Conservation (phyloP, 768 basidiomycete genomes). For the Amanita rimosa region DNA sequence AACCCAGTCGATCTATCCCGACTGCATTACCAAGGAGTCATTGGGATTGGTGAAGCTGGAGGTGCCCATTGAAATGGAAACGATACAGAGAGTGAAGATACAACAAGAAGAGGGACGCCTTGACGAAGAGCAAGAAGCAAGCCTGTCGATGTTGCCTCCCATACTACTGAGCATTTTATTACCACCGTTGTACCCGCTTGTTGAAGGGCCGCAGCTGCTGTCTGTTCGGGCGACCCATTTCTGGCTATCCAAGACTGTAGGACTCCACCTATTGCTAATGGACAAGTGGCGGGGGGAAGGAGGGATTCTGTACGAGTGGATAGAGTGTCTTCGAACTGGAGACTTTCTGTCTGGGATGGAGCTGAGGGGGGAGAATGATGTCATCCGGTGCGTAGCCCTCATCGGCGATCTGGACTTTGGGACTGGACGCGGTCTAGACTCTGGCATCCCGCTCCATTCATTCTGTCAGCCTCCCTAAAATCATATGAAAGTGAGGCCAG, state of each 20-base stretch:
- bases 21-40: conserved; percentile 40
- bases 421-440: conserved; percentile 26
- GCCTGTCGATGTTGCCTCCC: conserved; percentile 47
- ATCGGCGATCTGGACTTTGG: not conserved
- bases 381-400: conserved; percentile 28
- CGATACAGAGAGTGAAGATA: conserved; percentile 28
- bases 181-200: conserved; percentile 43
- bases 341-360: conserved; percentile 44
- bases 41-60: conserved; percentile 41
- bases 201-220: conserved; percentile 38
- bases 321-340: conserved; percentile 59
- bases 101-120: conserved; percentile 18
- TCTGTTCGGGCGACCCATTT: conserved; percentile 44
- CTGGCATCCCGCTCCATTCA: conserved; percentile 42
- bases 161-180: conserved; percentile 44
- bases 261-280: conserved; percentile 29
- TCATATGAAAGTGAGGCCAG: conserved; percentile 36
- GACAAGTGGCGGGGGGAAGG: conserved; percentile 53
- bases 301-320: conserved; percentile 55
- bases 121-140: not conserved
- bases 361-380: conserved; percentile 20
- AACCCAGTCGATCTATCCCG: conserved; percentile 63
- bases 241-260: conserved; percentile 39
- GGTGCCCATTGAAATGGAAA: conserved; percentile 51
- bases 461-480: conserved; percentile 36